Percentiles rank a stretch among this genome's conserved stretches.
These are phyloP conservation scores for Thozetella sp. DNA, from an alignment of 495 filamentous ascomycete genomes.

Conservation along the genomic window DNA sequence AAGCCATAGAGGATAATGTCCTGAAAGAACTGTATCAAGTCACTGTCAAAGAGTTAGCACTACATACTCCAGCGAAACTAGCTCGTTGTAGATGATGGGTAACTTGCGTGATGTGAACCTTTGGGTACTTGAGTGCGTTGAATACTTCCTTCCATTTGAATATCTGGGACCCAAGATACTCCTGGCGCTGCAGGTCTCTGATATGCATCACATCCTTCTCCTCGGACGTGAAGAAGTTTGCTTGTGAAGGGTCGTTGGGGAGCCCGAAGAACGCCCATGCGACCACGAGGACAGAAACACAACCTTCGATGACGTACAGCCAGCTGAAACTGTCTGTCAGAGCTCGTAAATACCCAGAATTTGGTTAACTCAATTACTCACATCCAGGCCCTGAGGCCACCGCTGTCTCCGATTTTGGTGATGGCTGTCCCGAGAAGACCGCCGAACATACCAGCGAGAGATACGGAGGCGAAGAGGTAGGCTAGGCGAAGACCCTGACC, in stretches of 20 bases:
- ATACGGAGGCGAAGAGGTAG: too few species aligned
- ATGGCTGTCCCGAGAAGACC: too few species aligned
- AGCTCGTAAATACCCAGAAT: not conserved
- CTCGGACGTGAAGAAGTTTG: not conserved
- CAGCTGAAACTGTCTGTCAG: not conserved
- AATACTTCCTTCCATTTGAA: not conserved
- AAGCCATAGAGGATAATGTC: not conserved
- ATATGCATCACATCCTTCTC: not conserved
- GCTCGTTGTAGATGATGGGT: not conserved
- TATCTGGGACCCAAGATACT: not conserved
- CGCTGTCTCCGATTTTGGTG: too few species aligned
- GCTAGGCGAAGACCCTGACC: too few species aligned
- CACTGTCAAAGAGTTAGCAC: not conserved
- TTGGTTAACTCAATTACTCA: not conserved
- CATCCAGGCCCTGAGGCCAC: too few species aligned
- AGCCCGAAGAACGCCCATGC: not conserved
- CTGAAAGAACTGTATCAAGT: not conserved
- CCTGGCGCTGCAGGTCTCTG: not conserved
- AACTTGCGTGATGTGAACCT: not conserved
- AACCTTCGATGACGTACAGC: not conserved
- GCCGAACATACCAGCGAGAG: too few species aligned
- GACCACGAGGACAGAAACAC: not conserved
- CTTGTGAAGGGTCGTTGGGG: not conserved
- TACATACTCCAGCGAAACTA: not conserved
- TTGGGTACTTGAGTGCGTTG: not conserved